These are phyloP conservation scores for Scleromitrula shiraiana DNA, from an alignment of 2,329 filamentous ascomycete genomes.

Conservation along the genomic window DNA sequence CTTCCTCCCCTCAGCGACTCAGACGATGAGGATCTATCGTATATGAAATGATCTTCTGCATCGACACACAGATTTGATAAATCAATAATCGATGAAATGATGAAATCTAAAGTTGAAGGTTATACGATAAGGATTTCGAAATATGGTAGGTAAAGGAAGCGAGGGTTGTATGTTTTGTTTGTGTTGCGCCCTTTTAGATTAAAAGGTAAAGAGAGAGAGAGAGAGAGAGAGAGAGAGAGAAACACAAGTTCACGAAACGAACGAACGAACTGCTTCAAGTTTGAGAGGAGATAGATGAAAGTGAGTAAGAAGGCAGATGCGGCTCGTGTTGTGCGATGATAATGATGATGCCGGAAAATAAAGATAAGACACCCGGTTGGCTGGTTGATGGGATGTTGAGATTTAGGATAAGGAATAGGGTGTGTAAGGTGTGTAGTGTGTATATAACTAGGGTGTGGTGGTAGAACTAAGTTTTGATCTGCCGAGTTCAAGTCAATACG, in stretches of 20 bases:
- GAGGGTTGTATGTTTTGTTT: not conserved
- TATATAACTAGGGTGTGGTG: no score
- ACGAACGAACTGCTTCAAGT: not conserved
- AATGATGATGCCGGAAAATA: not conserved
- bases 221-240: not conserved
- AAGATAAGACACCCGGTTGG: constrained; percentile 4
- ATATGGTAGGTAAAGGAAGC: constrained; percentile 2
- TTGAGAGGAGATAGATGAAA: not conserved
- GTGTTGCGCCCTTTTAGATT: constrained; percentile 1
- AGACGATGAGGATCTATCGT: constrained; percentile 29
- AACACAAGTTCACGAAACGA: not conserved
- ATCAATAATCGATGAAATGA: no score
- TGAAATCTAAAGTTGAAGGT: constrained; percentile 6
- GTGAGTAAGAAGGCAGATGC: not conserved
- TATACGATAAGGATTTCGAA: not conserved
- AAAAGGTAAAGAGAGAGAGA: not conserved
- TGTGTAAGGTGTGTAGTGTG: no score
- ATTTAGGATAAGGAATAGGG: constrained; percentile 2
- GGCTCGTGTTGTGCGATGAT: constrained; percentile 6
- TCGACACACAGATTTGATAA: constrained; percentile 23
- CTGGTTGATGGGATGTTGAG: constrained; percentile 7
- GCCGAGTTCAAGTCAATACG: constrained; percentile 5
- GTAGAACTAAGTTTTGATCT: constrained; percentile 3
- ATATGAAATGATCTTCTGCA: constrained; percentile 31
- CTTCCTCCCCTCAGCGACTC: constrained; percentile 6